A percentile compares a stretch with the other conserved stretches of the same genome.
These are phyloP conservation scores for Lyophyllum decastes DNA, from an alignment of 768 basidiomycete genomes.

Conservation along the genomic window DNA sequence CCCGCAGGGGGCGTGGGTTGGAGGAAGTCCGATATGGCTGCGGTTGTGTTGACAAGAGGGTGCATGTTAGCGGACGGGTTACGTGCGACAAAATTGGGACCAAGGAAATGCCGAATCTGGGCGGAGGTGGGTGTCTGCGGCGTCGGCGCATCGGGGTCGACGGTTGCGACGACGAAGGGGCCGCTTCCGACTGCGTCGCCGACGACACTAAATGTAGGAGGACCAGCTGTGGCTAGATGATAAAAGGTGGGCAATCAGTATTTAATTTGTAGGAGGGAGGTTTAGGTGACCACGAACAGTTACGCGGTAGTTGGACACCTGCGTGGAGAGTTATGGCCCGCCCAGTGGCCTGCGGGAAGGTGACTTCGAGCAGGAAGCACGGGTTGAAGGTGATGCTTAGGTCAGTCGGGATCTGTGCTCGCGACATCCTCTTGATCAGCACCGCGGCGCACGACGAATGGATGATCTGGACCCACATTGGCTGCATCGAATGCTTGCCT, in stretches of 20 bases:
- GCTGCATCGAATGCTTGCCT: constrained; percentile 26
- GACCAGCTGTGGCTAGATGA: constrained; percentile 36
- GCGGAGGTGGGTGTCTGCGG: constrained; percentile 41
- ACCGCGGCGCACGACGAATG: background rate
- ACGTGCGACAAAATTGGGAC: constrained; percentile 35
- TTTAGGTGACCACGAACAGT: constrained; percentile 23
- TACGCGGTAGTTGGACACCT: constrained; percentile 33
- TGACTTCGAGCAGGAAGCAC: constrained; percentile 33
- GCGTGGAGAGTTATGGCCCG: constrained; percentile 33
- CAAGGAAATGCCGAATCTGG: constrained; percentile 52
- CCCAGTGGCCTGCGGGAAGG: constrained; percentile 30
- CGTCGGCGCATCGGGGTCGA: constrained; percentile 56
- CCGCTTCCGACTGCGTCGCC: constrained; percentile 29
- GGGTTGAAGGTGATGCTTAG: constrained; percentile 35
- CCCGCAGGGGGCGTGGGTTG: background rate
- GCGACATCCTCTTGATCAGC: background rate
- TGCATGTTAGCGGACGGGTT: background rate
- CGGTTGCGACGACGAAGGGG: constrained; percentile 47
- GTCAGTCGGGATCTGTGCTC: constrained; percentile 31
- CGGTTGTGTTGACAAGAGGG: constrained; percentile 35
- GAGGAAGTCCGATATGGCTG: constrained; percentile 38
- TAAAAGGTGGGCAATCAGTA: background rate
- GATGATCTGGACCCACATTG: constrained; percentile 13
- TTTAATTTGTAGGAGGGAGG: background rate
- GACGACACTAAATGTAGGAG: constrained; percentile 32